Conservation (phyloP, 257 asterid genomes). For the Salvia hispanica region DNA sequence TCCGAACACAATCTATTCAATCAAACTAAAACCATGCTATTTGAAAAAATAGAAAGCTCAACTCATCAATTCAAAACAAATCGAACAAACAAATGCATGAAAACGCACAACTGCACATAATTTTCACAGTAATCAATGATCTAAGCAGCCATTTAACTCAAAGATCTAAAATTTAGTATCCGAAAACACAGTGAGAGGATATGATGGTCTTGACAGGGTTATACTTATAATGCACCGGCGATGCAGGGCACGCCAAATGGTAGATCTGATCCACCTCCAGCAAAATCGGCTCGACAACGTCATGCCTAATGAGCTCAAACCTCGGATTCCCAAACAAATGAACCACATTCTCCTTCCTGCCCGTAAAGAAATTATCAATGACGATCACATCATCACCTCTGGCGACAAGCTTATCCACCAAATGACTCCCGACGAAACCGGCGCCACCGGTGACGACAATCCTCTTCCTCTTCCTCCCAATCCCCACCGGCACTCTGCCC, state of each 20-base stretch:
- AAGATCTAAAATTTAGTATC: background rate
- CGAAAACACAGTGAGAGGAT: conserved; percentile 40
- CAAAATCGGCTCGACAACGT: conserved; percentile 74
- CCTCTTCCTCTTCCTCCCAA: conserved; percentile 61
- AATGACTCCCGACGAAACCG: conserved; percentile 80
- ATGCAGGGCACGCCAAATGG: conserved; percentile 80
- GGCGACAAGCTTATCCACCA: conserved; percentile 70
- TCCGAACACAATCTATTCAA: conserved; percentile 14
- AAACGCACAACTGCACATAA: conserved; percentile 13
- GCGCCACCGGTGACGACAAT: conserved; percentile 80
- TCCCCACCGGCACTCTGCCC: conserved; percentile 69
- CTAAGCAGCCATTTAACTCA: conserved; percentile 1
- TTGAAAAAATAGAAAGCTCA: background rate
- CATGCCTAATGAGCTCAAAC: conserved; percentile 77
- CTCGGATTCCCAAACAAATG: conserved; percentile 73
- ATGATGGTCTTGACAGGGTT: conserved; percentile 79
- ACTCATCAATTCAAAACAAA: background rate
- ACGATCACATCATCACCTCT: conserved; percentile 81
- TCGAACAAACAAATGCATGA: conserved; percentile 18
- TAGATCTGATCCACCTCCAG: conserved; percentile 83
- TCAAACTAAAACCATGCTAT: conserved; percentile 9
- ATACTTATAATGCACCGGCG: conserved; percentile 71
- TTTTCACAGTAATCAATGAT: conserved; percentile 3
- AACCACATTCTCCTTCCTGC: conserved; percentile 72
- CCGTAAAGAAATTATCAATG: conserved; percentile 74